Evolutionary conservation across 23 red algal species (phyloP), one percentile per base, ranked within the genome.

Genomic region (Gracilaria gracilis): DNA sequence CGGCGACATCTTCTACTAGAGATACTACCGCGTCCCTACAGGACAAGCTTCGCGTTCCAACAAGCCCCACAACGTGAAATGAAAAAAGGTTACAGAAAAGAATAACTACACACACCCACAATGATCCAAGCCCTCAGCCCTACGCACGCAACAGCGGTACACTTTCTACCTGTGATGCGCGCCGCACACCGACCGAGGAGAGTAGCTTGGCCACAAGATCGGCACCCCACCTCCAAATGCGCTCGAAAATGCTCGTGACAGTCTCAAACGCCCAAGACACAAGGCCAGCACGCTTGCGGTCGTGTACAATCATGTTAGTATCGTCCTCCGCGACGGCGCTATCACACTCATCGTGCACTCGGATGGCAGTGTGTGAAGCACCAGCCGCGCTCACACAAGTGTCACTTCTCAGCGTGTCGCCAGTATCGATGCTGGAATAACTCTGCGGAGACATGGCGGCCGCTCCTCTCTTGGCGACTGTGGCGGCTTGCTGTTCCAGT

Each of bases 321-420:
- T 37, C 27, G 9, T 69, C 64, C 0, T 69, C 7, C 23, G 31
- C 31, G 8, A 32, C 31, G 9, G 64, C 64, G 64, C 64, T 69
- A 20, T 34, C 64, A 37, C 31, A 69, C 27, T 69, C 64, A 20
- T 69, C 29, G 16, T 69, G 64, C 64, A 69, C 31, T 0, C 32
- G 64, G 13, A 69, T 20, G 32, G 64, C 4, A 16, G 64, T 36
- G 64, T 69, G 64, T 37, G 3, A 2, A 12, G 15, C 64, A 32
- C 64, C 33, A 37, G 27, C 17, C 14, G 51, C 64, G 20, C 64
- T 69, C 9, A 69, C 64, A 69, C 64, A 34, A 20, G 64, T 69
- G 64, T 69, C 64, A 32, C 64, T 69, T 37, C 64, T 69, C 27
- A 69, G 64, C 64, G 64, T 69, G 64, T 69, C 64, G 64, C 64